Evolutionary conservation across 768 basidiomycete species (phyloP), one percentile per base, ranked within the genome.

Genomic region (Amanita molliuscula): DNA sequence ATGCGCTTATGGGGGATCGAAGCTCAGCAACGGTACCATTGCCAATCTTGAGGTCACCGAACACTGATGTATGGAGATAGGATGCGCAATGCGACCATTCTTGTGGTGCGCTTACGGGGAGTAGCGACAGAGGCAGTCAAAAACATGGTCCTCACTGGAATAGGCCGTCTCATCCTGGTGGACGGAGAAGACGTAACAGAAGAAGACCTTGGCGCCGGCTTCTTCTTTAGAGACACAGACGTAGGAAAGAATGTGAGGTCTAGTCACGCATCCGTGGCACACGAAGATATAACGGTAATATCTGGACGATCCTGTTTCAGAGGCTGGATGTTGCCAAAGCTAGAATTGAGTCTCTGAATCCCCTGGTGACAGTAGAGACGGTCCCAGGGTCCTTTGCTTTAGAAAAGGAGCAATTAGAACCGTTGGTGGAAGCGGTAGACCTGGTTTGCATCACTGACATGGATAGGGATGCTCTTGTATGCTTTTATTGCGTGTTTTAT

Each of bases 1-100:
- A 96, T 98, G 71, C 81, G 95, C 26, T 69, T 97, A 57, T 99
- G 96, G 96, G 96, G 96, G 40, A 79, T 97, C 36, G 96, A 97
- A 64, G 96, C 96, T 31, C 96, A 99, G 64, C 91, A 96, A 67
- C 78, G 86, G 93, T 89, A 57, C 53, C 20, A 23, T 20, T 35
- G 13, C 3, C 10, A 23, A 15, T 43, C 15, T 31, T 7, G 54
- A 29, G 48, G 38, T 16, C 41, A 18, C 2, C 25, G n/a, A 16
- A 48, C 40, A 9, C 29, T 33, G 29, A 62, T 60, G 53, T 13
- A 57, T 48, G 33, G 51, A 31, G 47, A 59, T 31, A 63, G 92
- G 63, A 96, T 95, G 91, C 79, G 91, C 58, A 92, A 88, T 63
- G 92, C 91, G 18, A 88, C 91, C 2, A 88, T 97, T 58, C 70